Conservation (phyloP, 1,139 yeast species). For the Zygoascus sp. region DNA sequence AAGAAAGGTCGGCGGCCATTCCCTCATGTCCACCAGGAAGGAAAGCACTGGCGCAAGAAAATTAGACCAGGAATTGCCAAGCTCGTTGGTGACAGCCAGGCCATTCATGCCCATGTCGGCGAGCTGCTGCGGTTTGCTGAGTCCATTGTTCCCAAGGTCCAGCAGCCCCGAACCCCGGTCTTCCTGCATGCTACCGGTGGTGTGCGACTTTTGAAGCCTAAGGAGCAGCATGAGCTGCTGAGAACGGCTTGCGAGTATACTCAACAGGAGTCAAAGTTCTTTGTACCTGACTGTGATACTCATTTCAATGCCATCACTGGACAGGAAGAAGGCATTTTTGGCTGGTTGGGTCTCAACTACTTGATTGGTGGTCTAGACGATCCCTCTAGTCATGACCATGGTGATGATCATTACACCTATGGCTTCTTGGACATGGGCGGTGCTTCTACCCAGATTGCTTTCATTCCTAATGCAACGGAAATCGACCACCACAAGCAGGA, state of each 20-base stretch:
- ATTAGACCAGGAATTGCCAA: slow-evolving; percentile 66
- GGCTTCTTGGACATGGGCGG: slow-evolving; percentile 88
- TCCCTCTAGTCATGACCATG: slow-evolving; percentile 48
- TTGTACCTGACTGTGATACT: slow-evolving; percentile 44
- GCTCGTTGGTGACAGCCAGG: slow-evolving; percentile 46
- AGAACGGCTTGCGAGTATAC: slow-evolving; percentile 54
- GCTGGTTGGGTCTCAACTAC: slow-evolving; percentile 77
- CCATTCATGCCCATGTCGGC: slow-evolving; percentile 47
- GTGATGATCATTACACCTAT: slow-evolving; percentile 53
- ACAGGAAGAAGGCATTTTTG: slow-evolving; percentile 73
- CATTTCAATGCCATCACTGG: slow-evolving; percentile 73
- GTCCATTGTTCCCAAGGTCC: slow-evolving; percentile 57
- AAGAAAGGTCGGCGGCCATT: slow-evolving; percentile 18
- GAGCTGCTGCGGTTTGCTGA: slow-evolving; percentile 51
- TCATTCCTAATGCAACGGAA: slow-evolving; percentile 62
- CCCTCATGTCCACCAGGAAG: slow-evolving; percentile 45
- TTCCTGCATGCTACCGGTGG: slow-evolving; percentile 81
- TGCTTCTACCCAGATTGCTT: slow-evolving; percentile 79
- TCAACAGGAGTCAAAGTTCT: slow-evolving; percentile 50
- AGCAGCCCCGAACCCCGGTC: slow-evolving; percentile 68
- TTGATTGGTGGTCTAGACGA: slow-evolving; percentile 54
- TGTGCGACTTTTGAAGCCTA: slow-evolving; percentile 58
- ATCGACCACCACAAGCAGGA: slow-evolving; percentile 51
- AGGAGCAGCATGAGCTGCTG: slow-evolving; percentile 50
- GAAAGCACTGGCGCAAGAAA: slow-evolving; percentile 54